Evolutionary conservation across 2,329 filamentous ascomycete genomes (phyloP).

Genomic region (Neopestalotiopsis clavispora): DNA sequence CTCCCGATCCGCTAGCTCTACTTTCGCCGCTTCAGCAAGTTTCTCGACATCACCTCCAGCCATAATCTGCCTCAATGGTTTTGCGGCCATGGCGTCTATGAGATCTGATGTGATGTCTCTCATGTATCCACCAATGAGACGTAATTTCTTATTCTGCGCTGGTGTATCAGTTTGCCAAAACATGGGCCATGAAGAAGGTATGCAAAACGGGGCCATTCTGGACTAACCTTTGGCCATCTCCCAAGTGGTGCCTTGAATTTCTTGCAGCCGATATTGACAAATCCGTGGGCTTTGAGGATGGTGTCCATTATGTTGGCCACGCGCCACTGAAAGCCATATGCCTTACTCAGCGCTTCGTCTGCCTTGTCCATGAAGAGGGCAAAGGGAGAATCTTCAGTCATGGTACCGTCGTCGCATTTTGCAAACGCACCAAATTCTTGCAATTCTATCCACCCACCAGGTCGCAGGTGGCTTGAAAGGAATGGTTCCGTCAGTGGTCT

Average conservation of each 20-base stretch:
- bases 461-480: conserved; percentile 26
- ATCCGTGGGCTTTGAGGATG: conserved; percentile 25
- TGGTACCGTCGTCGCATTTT: conserved; percentile 29
- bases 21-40: conserved; percentile 17
- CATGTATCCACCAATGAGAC: conserved; percentile 41
- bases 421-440: conserved; percentile 27
- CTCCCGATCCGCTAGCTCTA: conserved; percentile 18
- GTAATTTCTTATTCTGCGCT: conserved; percentile 37
- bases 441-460: conserved; percentile 30
- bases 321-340: conserved; percentile 22
- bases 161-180: not conserved
- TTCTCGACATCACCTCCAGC: conserved; percentile 19
- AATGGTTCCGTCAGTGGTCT: not conserved
- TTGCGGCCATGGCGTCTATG: conserved; percentile 24
- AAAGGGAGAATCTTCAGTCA: conserved; percentile 21
- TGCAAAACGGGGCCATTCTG: not conserved
- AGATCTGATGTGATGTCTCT: conserved; percentile 21
- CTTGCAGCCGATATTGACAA: conserved; percentile 27
- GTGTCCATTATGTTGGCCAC: conserved; percentile 25
- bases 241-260: conserved; percentile 40
- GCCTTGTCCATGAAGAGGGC: conserved; percentile 22
- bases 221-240: conserved; percentile 41
- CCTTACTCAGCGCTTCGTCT: conserved; percentile 19
- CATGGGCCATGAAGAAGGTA: not conserved
- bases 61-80: conserved; percentile 18